Percentiles rank a stretch among this genome's conserved stretches.
Evolutionary conservation across 1,284 basidiomycete species (phyloP).

Genomic region (Ceratobasidium sp.): DNA sequence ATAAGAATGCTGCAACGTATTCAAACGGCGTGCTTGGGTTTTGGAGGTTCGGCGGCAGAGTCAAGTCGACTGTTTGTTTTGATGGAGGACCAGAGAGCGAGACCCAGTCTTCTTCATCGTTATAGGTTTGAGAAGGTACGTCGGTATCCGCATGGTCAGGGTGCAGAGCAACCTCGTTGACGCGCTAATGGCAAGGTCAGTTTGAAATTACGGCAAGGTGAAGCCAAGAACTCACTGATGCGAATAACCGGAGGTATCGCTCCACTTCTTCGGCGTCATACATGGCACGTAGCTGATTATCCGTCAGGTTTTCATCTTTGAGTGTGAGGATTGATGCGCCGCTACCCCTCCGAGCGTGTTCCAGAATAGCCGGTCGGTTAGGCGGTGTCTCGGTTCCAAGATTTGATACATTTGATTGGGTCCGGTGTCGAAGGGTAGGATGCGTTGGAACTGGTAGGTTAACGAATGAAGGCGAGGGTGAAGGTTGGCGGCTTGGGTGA

Average conservation of each 20-base stretch:
- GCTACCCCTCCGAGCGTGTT: conserved; percentile 18
- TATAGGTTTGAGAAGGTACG: neutral
- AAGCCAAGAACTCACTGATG: conserved; percentile 20
- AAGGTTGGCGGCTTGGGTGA: conserved; percentile 31
- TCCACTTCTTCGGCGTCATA: conserved; percentile 41
- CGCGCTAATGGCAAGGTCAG: conserved; percentile 8
- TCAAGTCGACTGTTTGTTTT: neutral
- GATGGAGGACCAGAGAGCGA: neutral
- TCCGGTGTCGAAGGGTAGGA: conserved; percentile 15
- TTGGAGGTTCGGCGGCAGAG: conserved; percentile 18
- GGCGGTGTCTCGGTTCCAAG: neutral
- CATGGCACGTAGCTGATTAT: conserved; percentile 36
- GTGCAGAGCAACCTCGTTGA: conserved; percentile 27
- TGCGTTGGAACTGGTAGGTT: neutral
- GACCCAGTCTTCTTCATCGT: conserved; percentile 24
- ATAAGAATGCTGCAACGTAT: conserved; percentile 13
- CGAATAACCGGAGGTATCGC: conserved; percentile 37
- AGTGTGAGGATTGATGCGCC: conserved; percentile 20
- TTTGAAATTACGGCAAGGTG: neutral
- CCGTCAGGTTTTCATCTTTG: conserved; percentile 36
- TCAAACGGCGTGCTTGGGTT: conserved; percentile 22
- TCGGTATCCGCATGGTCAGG: conserved; percentile 5
- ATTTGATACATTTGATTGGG: neutral
- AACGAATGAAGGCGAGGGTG: conserved; percentile 6
- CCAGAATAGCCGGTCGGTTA: neutral